These are phyloP conservation scores for Fusarium chaquense DNA, from an alignment of 2,329 filamentous ascomycete genomes.

Conservation along the genomic window DNA sequence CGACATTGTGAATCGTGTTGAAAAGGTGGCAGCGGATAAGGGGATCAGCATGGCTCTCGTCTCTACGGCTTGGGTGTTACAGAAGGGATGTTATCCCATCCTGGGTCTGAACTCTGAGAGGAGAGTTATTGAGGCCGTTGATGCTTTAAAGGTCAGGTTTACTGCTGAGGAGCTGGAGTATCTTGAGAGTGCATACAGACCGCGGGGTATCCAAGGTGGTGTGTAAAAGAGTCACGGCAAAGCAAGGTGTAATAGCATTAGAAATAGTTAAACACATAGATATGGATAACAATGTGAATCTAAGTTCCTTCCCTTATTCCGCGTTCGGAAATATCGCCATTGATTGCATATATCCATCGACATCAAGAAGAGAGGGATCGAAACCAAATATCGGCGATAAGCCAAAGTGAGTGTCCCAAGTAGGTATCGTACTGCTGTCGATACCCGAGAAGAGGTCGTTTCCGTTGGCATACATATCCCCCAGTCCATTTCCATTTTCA, in stretches of 20 bases:
- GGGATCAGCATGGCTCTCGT: constrained; percentile 73
- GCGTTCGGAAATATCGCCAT: constrained; percentile 33
- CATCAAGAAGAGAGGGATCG: constrained; percentile 40
- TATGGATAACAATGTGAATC: not conserved
- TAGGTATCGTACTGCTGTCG: constrained; percentile 30
- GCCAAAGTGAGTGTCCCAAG: constrained; percentile 48
- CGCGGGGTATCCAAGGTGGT: constrained; percentile 59
- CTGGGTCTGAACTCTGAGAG: constrained; percentile 69
- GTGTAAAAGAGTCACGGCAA: constrained; percentile 17
- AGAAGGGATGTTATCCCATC: constrained; percentile 68
- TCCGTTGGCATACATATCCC: not conserved
- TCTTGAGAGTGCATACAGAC: constrained; percentile 71
- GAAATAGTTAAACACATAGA: not conserved
- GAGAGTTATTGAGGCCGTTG: constrained; percentile 72
- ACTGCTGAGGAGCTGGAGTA: constrained; percentile 70
- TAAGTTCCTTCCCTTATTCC: not conserved
- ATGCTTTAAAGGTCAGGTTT: constrained; percentile 60
- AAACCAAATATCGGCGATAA: constrained; percentile 49
- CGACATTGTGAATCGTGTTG: constrained; percentile 52
- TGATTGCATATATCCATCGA: constrained; percentile 33
- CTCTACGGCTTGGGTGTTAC: constrained; percentile 72
- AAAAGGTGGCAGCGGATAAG: constrained; percentile 69
- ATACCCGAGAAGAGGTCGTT: constrained; percentile 24
- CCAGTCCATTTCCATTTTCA: not conserved
- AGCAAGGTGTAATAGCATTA: not conserved